Evolutionary conservation across 345 rosid species (phyloP).

Genomic region (Eucalyptus rudis): DNA sequence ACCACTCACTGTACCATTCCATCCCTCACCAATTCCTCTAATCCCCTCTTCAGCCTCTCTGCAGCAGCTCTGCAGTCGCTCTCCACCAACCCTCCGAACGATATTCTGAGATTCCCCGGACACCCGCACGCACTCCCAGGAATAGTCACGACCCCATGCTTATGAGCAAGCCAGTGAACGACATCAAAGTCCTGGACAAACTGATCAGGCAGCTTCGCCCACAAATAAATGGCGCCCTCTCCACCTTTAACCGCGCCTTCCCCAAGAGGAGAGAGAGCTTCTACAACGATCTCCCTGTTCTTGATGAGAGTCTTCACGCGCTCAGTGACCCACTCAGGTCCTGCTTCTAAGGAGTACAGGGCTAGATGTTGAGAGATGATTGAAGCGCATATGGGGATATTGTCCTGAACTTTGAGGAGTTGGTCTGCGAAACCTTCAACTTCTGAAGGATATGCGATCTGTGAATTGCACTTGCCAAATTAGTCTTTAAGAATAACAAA

Average conservation of each 20-base stretch:
- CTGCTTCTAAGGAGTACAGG: conserved; percentile 60
- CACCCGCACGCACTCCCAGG: conserved; percentile 74
- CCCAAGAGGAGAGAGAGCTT: conserved; percentile 79
- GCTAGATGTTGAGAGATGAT: conserved; percentile 78
- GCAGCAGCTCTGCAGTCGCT: conserved; percentile 59
- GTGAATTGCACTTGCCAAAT: not conserved
- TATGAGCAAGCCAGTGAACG: conserved; percentile 74
- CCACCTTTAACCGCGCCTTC: conserved; percentile 72
- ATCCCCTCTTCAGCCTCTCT: conserved; percentile 50
- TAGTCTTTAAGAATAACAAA: not conserved
- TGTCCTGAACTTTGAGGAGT: conserved; percentile 87
- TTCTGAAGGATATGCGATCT: conserved; percentile 86
- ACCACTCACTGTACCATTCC: conserved; percentile 32
- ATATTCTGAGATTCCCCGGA: conserved; percentile 59
- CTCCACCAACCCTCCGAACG: conserved; percentile 75
- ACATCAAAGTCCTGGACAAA: conserved; percentile 36
- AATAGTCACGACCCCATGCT: conserved; percentile 73
- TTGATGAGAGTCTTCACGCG: conserved; percentile 62
- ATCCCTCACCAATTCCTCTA: conserved; percentile 47
- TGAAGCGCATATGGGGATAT: conserved; percentile 88
- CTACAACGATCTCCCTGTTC: conserved; percentile 61
- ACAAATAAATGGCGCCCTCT: conserved; percentile 90
- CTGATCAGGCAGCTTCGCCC: conserved; percentile 77
- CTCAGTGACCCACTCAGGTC: conserved; percentile 66
- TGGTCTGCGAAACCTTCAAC: conserved; percentile 58